Base-by-base conservation (phyloP, 805 yeast genomes). In the Candida ficus region DNA sequence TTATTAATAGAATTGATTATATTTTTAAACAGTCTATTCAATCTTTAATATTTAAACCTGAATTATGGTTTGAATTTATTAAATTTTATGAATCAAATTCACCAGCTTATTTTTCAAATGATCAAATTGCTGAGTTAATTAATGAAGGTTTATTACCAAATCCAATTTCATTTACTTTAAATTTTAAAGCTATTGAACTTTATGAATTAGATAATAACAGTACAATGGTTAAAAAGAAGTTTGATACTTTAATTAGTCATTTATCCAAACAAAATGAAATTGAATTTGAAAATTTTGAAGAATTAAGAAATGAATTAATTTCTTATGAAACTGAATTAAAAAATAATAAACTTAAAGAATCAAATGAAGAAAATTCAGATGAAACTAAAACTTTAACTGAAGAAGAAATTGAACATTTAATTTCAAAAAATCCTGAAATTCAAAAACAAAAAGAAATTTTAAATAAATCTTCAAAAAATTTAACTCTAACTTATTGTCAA, bases 1-100 rank as follows among this genome's bases (percentile, higher is more conserved):
- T 80, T 19, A 66, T 70, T 21, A 67, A 68, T 38, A 72, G 98
- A 54, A 68, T 89, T 12, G 73, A 72, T 27, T 85, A 79, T 56
- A 83, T 82, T n/a, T 87, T 76, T 58, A 74, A 74, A 49, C 85
- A 86, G 58, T 79, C 93, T 2, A 66, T 80, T 8, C 74, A 76
- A 50, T 58, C 75, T 11, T 61, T 82, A 38, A 72, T 80, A 13
- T 83, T 80, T 56, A 76, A 71, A 33, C 84, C 93, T 0, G 87
- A 83, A 51, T 59, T 83, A 20, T 89, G 95, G 95, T 86, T 76
- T 56, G 79, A 80, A 44, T 79, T 70, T 48, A 66, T 57, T 33
- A 65, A 66, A 26, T 71, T 63, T 41, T 62, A 63, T 21, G 49
- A 50, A 13, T 38, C 47, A 8, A 32, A 44, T 25, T 37, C 37